Base-by-base conservation (phyloP, 306 rosid genomes). In the Senna siamea region DNA sequence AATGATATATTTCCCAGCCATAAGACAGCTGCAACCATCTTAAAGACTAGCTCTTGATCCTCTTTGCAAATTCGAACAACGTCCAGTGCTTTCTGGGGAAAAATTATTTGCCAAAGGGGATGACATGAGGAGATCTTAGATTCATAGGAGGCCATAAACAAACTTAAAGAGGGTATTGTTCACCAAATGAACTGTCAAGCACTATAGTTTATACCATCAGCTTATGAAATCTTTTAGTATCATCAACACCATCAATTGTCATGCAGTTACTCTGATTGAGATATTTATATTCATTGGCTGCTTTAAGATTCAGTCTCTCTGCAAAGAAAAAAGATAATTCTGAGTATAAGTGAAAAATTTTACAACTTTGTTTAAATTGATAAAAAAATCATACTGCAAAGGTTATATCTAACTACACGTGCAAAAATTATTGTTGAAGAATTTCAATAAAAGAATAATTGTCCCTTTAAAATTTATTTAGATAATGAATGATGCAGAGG, bases 1-100 rank as follows among this genome's bases (percentile, higher is more conserved):
- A 95, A 95, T 81, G 99, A 84, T 75, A 92, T 90, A 83, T 95
- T 95, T 81, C 99, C 99, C 52, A 95, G 76, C 99, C 99, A 95
- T 56, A 95, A 70, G 40, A 95, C 79, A 43, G 97, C 99, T 32
- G 96, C 74, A 56, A 92, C 85, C 87, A 90, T 52, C 78, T 77
- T 73, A 80, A 92, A 92, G 50, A 73, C 78, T 13, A 61, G 81
- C 67, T 90, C 96, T 87, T 90, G 98, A 77, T 95, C 98, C 79
- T 88, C 92, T 70, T 80, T 83, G 81, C 77, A 12, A 80, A 95
- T 86, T 76, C 23, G 83, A 70, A 90, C 75, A 69, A 67, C 76
- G 70, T 86, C 86, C 70, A 95, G 75, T 14, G 98, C 93, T 80
- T 92, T 86, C 99, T 95, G 86, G 58, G 38, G 13, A 54, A 72